Base-by-base conservation (phyloP, 805 yeast genomes). In the Brettanomyces custersianus region DNA sequence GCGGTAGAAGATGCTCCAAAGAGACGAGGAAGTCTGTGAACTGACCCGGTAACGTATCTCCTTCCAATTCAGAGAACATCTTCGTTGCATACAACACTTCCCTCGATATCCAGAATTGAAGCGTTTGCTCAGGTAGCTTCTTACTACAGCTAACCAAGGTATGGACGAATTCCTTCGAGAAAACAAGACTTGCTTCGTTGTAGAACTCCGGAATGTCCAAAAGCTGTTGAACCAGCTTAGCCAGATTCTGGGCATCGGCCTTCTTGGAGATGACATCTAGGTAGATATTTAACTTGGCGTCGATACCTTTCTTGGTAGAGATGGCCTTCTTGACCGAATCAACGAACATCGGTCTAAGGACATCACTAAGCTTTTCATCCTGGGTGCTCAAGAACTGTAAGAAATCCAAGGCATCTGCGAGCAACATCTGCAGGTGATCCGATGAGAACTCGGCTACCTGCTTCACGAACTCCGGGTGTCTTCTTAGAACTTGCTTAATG, bases 41-140 rank as follows among this genome's bases (percentile, higher is more conserved):
- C 7, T 51, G 46, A 0, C 48, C 30, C 4, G 58, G 36, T 4
- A 59, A 40, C 4, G 43, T 39, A 0, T 49, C 48, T 12, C 32
- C 37, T 16, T 30, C 34, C 12, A 62, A 53, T 46, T 79, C 83
- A 1, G 88, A 77, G 41, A 80, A 64, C 40, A 68, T 63, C 44
- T 74, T 79, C 7, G 88, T 82, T 34, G 79, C 63, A 47, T 71
- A 78, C 5, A 83, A 51, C 40, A 71, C 60, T 5, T 77, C 63
- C 42, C 77, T 73, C 41, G 72, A 67, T 27, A 74, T 42, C 90
- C 90, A 81, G 2, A 54, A 46, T 13, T 51, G 43, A 10, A 65
- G 27, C n/a, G 60, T 30, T 17, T 65, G 50, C 4, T 10, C 22
- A 10, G 6, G 13, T 7, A 38, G 16, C 5, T 52, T 20, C 11